phyloP scores from a whole-genome alignment of 345 rosid genomes.

The Arabidopsis arenosa region DNA sequence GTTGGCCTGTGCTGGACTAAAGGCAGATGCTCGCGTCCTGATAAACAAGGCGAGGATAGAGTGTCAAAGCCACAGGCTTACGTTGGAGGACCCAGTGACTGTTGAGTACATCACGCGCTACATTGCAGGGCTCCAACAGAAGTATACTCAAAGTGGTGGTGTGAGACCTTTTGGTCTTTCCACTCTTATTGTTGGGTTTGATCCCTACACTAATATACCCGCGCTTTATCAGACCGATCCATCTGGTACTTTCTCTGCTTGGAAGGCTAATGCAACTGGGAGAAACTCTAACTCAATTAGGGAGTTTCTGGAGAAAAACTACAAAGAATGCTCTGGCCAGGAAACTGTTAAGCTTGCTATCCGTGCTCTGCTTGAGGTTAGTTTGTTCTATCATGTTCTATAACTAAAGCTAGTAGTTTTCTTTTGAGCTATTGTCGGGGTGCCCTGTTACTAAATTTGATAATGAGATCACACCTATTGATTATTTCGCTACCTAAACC shows the following conservation, averaged over 20 bases:
- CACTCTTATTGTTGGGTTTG: conserved; percentile 79
- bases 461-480: conserved; percentile 3
- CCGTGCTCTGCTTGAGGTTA: conserved; percentile 93
- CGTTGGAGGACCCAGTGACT: conserved; percentile 91
- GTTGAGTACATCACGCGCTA: conserved; percentile 89
- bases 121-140: conserved; percentile 94
- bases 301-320: conserved; percentile 90
- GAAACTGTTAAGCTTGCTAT: conserved; percentile 91
- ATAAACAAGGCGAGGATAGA: conserved; percentile 73
- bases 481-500: background rate
- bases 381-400: conserved; percentile 25
- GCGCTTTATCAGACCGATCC: conserved; percentile 95
- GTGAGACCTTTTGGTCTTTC: conserved; percentile 87
- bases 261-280: conserved; percentile 98
- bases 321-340: conserved; percentile 81
- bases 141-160: conserved; percentile 96
- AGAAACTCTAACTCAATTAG: conserved; percentile 89
- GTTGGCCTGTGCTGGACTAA: conserved; percentile 84
- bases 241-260: conserved; percentile 91
- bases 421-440: background rate
- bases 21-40: conserved; percentile 81
- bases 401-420: background rate
- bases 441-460: background rate
- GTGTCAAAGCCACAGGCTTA: conserved; percentile 89
- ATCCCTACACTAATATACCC: conserved; percentile 71